Conservation (phyloP, 441 rosid species). For the Hura crepitans region DNA sequence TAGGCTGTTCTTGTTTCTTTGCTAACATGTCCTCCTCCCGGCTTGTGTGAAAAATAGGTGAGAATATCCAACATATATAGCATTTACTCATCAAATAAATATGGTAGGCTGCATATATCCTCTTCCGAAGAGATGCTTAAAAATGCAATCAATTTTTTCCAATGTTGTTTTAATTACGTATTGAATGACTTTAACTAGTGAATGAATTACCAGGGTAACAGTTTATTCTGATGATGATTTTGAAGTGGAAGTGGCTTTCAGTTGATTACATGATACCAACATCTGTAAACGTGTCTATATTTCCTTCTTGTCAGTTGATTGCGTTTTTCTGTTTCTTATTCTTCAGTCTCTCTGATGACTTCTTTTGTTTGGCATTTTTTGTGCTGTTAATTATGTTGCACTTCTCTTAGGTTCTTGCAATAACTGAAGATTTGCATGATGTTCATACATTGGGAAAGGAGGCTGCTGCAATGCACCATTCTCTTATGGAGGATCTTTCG, state of each 20-base stretch:
- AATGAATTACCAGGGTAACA: too few relatives aligned
- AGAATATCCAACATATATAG: too few relatives aligned
- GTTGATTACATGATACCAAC: not conserved
- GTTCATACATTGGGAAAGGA: constrained; percentile 88
- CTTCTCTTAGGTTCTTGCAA: constrained; percentile 72
- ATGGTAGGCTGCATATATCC: not conserved
- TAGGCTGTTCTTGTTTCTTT: not conserved
- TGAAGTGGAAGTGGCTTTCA: not conserved
- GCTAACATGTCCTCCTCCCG: not conserved
- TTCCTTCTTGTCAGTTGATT: not conserved
- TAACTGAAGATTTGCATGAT: constrained; percentile 87
- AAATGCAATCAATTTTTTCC: not conserved
- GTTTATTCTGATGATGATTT: too few relatives aligned
- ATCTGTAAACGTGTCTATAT: not conserved
- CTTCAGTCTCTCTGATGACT: constrained; percentile 8
- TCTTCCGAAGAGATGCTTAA: not conserved
- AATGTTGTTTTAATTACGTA: not conserved
- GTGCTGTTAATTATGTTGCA: constrained; percentile 24
- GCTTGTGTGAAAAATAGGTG: too few relatives aligned
- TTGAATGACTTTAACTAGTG: not conserved
- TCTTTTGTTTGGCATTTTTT: not conserved
- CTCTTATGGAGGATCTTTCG: constrained; percentile 75
- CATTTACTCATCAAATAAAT: too few relatives aligned
- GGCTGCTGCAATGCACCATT: constrained; percentile 64
- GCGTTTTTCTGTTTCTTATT: not conserved